phyloP scores from a whole-genome alignment of 1,284 basidiomycete species.

The Thelephora terrestris region DNA sequence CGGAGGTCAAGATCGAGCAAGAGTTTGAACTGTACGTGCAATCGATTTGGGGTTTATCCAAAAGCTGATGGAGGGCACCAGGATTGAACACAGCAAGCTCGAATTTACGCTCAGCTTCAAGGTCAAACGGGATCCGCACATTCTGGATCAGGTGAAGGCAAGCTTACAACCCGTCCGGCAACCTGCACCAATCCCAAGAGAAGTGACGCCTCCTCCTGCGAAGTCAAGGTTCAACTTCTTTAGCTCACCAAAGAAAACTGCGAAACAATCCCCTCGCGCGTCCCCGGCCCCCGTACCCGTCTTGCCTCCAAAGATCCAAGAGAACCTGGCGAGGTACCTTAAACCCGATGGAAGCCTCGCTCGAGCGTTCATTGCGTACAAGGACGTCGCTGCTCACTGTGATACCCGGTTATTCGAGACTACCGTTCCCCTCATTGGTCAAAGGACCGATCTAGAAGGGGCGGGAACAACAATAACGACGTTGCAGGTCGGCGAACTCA shows the following conservation, averaged over 20 bases:
- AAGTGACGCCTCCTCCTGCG: conserved; percentile 34
- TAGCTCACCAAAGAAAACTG: conserved; percentile 58
- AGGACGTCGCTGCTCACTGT: conserved; percentile 72
- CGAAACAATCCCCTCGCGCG: conserved; percentile 28
- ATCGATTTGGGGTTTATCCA: neutral
- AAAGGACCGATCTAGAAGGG: conserved; percentile 38
- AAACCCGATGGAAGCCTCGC: conserved; percentile 74
- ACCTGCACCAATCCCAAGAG: conserved; percentile 32
- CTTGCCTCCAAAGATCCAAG: conserved; percentile 31
- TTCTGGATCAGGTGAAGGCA: conserved; percentile 63
- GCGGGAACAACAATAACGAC: conserved; percentile 44
- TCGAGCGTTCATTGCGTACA: conserved; percentile 77
- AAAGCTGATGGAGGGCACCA: conserved; percentile 19
- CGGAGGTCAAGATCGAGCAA: conserved; percentile 71
- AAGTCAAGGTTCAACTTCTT: conserved; percentile 70
- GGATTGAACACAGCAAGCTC: conserved; percentile 81
- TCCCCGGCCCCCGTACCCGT: conserved; percentile 22
- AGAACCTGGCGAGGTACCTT: conserved; percentile 76
- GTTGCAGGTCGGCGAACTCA: conserved; percentile 67
- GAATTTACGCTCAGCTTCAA: conserved; percentile 86
- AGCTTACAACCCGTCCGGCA: conserved; percentile 33
- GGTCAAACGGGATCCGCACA: conserved; percentile 74
- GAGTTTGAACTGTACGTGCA: conserved; percentile 84
- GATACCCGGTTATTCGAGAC: conserved; percentile 79
- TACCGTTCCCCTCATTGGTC: conserved; percentile 73